These are phyloP conservation scores for Haplosporangium sp. DNA, from an alignment of 371 early-diverging fungal genomes.

Conservation along the genomic window DNA sequence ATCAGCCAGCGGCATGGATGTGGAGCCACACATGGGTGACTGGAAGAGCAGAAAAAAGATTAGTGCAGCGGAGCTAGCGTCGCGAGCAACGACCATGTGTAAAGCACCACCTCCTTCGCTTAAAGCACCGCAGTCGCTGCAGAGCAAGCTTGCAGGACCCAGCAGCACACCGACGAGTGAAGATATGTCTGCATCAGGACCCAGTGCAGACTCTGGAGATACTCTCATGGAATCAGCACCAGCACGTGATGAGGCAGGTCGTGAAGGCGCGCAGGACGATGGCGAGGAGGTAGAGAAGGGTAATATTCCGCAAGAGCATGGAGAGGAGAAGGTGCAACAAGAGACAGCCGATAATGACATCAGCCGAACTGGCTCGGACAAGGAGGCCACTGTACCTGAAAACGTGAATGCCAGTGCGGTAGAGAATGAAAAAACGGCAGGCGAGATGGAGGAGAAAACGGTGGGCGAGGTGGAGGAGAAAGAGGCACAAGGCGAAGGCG, in stretches of 20 bases:
- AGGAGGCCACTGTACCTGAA: no score
- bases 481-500: no score
- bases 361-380: no score
- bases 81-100: conserved; percentile 42
- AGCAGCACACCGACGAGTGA: conserved; percentile 5
- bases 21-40: conserved; percentile 35
- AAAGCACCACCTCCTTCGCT: conserved; percentile 45
- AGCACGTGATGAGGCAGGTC: neutral
- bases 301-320: no score
- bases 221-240: neutral
- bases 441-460: no score
- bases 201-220: conserved; percentile 9
- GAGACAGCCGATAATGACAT: no score
- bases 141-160: conserved; percentile 36
- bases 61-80: conserved; percentile 43
- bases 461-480: no score
- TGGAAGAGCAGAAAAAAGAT: conserved; percentile 53
- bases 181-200: neutral
- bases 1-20: conserved; percentile 12
- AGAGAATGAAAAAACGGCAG: no score
- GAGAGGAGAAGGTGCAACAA: no score
- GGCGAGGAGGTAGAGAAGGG: neutral
- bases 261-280: neutral
- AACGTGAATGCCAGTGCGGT: no score
- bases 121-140: conserved; percentile 40